A percentile compares a stretch with the other conserved stretches of the same genome.
phyloP scores from a whole-genome alignment of 805 yeast genomes.

The Grigorovia jiainica region DNA sequence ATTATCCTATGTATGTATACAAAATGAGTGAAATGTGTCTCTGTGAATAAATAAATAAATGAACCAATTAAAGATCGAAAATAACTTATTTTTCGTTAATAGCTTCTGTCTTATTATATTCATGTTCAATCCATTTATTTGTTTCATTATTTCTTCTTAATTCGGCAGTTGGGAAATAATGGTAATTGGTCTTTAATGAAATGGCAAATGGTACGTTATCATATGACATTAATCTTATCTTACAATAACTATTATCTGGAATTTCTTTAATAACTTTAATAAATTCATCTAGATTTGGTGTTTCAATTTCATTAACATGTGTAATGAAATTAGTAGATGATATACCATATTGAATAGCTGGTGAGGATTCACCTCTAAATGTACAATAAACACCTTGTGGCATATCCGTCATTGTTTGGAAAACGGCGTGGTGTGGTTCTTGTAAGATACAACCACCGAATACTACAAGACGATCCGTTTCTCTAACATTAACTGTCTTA shows the following conservation, averaged over 20 bases:
- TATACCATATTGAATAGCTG: constrained; percentile 74
- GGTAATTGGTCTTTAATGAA: constrained; percentile 78
- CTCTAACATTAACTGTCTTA: constrained; percentile 52
- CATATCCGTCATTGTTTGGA: constrained; percentile 66
- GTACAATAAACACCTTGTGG: constrained; percentile 84
- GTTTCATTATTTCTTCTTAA: constrained; percentile 38
- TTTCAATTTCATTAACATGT: constrained; percentile 71
- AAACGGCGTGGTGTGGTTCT: constrained; percentile 86
- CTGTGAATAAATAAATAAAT: too few species aligned
- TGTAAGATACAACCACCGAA: constrained; percentile 85
- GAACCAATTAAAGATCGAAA: too few species aligned
- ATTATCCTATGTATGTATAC: too few species aligned
- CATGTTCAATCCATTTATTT: constrained; percentile 47
- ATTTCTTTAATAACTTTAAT: constrained; percentile 55
- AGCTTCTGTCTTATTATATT: constrained; percentile 32
- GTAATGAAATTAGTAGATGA: constrained; percentile 78
- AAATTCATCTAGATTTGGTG: constrained; percentile 62
- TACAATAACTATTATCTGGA: constrained; percentile 73
- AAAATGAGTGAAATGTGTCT: too few species aligned
- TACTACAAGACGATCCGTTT: constrained; percentile 56
- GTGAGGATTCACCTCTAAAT: constrained; percentile 68
- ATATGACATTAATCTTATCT: constrained; percentile 70
- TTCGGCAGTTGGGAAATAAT: constrained; percentile 73
- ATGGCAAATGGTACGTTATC: constrained; percentile 83
- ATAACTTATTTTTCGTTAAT: not conserved